phyloP scores from a whole-genome alignment of 2,329 filamentous ascomycete species.

The Neofusicoccum ribis region DNA sequence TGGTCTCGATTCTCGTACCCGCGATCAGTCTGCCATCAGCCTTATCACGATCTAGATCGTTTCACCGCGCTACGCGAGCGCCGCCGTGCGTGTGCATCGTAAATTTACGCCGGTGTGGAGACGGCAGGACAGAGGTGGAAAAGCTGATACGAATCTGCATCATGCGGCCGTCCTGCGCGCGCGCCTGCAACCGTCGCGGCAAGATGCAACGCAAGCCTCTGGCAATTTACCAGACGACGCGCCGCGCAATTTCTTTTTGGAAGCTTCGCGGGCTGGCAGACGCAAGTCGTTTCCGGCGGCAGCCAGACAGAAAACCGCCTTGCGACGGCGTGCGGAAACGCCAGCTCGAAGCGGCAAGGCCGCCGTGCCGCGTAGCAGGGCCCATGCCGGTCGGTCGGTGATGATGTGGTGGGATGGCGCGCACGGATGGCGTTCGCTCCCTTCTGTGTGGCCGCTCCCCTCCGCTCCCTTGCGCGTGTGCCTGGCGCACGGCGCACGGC shows the following conservation, averaged over 20 bases:
- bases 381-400: background rate
- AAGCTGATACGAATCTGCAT: background rate
- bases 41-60: slow-evolving; percentile 11
- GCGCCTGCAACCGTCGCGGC: background rate
- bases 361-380: slow-evolving; percentile 2
- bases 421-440: slow-evolving; percentile 1
- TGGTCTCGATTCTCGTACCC: slow-evolving; percentile 6
- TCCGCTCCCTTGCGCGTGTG: background rate
- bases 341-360: slow-evolving; percentile 12
- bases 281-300: background rate
- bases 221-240: background rate
- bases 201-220: background rate
- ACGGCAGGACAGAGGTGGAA: background rate
- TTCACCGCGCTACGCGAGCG: background rate
- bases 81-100: background rate
- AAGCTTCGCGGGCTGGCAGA: background rate
- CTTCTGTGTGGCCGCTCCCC: background rate
- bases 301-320: background rate
- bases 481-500: background rate
- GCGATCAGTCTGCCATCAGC: background rate
- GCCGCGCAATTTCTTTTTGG: background rate
- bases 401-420: background rate
- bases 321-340: slow-evolving; percentile 4
- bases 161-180: background rate
- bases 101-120: background rate